These are phyloP conservation scores for Friedmanniomyces simplex DNA, from an alignment of 495 filamentous ascomycete species.

Conservation along the genomic window DNA sequence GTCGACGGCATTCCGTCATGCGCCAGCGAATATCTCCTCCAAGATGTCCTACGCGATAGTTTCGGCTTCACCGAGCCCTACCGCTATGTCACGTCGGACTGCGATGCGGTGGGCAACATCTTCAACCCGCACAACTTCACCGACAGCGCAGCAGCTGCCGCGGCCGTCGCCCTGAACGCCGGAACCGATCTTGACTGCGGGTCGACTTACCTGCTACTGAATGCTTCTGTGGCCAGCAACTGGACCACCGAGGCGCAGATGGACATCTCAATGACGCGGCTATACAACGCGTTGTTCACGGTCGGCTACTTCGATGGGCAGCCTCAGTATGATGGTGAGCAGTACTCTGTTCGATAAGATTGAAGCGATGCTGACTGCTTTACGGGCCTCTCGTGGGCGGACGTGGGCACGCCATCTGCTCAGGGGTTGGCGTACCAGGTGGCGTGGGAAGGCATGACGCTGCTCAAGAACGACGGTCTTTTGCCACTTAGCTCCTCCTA, in stretches of 20 bases:
- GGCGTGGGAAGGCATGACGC: conserved; percentile 44
- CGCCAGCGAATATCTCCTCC: conserved; percentile 17
- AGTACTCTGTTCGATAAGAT: neutral
- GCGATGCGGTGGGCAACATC: conserved; percentile 13
- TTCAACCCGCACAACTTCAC: conserved; percentile 14
- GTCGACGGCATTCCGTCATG: conserved; percentile 17
- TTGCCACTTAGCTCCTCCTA: conserved; percentile 34
- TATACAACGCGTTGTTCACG: conserved; percentile 48
- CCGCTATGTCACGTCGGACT: conserved; percentile 15
- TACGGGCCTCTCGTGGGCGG: conserved; percentile 37
- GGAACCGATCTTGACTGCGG: conserved; percentile 57
- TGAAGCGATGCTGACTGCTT: neutral
- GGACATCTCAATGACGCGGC: conserved; percentile 38
- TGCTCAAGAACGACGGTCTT: conserved; percentile 47
- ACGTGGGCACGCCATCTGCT: conserved; percentile 40
- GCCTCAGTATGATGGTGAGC: conserved; percentile 35
- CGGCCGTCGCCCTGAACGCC: conserved; percentile 23
- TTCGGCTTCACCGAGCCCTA: conserved; percentile 28
- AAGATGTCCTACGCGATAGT: conserved; percentile 11
- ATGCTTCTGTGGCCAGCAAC: conserved; percentile 39
- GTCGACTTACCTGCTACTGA: conserved; percentile 42
- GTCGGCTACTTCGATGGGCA: conserved; percentile 50
- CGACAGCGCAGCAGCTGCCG: conserved; percentile 6
- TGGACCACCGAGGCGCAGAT: conserved; percentile 27
- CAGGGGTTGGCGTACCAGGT: conserved; percentile 44